Evolutionary conservation across 2,329 filamentous ascomycete genomes (phyloP).

Genomic region (Sporothrix inflata): DNA sequence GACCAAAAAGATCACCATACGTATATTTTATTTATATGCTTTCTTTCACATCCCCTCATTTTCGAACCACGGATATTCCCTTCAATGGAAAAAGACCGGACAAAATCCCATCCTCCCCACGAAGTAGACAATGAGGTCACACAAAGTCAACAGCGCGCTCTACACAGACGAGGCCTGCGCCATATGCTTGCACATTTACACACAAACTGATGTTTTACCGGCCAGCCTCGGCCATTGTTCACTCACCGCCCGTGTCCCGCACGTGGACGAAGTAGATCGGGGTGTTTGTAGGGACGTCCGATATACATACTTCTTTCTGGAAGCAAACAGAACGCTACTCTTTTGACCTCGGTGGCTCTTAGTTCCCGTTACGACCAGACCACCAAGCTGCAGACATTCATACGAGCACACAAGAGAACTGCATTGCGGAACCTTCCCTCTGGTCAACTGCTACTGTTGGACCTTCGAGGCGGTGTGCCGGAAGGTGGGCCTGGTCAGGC

Average conservation of each 20-base stretch:
- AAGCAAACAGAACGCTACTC: neutral
- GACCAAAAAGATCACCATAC: no score
- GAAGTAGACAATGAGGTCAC: no score
- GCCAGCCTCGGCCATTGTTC: neutral
- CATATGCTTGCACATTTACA: no score
- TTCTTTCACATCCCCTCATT: no score
- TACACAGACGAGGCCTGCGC: neutral
- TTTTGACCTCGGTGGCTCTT: neutral
- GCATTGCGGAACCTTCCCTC: no score
- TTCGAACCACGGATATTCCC: no score
- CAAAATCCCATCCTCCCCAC: no score
- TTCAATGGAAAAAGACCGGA: no score
- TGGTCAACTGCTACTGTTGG: neutral
- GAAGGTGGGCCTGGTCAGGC: neutral
- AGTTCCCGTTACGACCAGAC: neutral
- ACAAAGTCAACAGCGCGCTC: neutral
- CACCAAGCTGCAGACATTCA: neutral
- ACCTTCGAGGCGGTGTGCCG: constrained; percentile 11
- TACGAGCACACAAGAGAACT: no score
- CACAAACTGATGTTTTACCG: neutral
- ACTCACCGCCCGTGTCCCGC: neutral
- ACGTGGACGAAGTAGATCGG: neutral
- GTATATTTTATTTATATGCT: no score
- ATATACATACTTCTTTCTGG: no score
- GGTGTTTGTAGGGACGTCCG: neutral